A percentile compares a stretch with the other conserved stretches of the same genome.
These are phyloP conservation scores for Nyctanthes arbortristis DNA, from an alignment of 257 asterid genomes.

Conservation along the genomic window DNA sequence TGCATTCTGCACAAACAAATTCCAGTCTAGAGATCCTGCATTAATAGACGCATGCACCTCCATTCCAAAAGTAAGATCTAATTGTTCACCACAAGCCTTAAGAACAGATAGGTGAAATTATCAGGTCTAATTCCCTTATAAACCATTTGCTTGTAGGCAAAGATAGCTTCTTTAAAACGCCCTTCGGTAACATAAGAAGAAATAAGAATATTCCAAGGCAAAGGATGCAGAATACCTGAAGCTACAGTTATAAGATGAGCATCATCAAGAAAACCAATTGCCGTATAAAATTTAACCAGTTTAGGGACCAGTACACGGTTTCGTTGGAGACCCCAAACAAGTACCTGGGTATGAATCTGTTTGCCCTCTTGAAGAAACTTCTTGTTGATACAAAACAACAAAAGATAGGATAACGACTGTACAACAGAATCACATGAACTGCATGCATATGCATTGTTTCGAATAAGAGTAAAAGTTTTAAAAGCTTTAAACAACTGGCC, in stretches of 20 bases:
- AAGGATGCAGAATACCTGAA: conserved; percentile 51
- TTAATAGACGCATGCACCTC: conserved; percentile 59
- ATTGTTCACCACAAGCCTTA: conserved; percentile 83
- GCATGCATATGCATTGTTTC: conserved; percentile 42
- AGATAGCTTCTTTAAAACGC: conserved; percentile 45
- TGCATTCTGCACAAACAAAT: conserved; percentile 84
- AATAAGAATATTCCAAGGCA: conserved; percentile 82
- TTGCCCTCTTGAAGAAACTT: conserved; percentile 59
- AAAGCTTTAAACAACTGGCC: conserved; percentile 70
- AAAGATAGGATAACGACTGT: conserved; percentile 59
- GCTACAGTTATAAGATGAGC: conserved; percentile 48
- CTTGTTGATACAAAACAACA: conserved; percentile 52
- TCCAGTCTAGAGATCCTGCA: conserved; percentile 37
- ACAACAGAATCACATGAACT: conserved; percentile 39
- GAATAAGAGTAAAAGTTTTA: conserved; percentile 49
- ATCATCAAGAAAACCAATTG: conserved; percentile 45
- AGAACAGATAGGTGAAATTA: conserved; percentile 69
- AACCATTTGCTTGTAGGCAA: conserved; percentile 58
- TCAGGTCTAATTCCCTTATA: conserved; percentile 55
- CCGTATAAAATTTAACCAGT: conserved; percentile 51
- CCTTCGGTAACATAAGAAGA: conserved; percentile 61
- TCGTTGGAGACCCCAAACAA: conserved; percentile 58
- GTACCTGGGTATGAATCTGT: conserved; percentile 70
- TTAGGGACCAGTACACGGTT: conserved; percentile 56
- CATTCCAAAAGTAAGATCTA: conserved; percentile 55